Evolutionary conservation across 768 basidiomycete genomes (phyloP), one percentile per base, ranked within the genome.

Genomic region (Rhodotorula paludigena): DNA sequence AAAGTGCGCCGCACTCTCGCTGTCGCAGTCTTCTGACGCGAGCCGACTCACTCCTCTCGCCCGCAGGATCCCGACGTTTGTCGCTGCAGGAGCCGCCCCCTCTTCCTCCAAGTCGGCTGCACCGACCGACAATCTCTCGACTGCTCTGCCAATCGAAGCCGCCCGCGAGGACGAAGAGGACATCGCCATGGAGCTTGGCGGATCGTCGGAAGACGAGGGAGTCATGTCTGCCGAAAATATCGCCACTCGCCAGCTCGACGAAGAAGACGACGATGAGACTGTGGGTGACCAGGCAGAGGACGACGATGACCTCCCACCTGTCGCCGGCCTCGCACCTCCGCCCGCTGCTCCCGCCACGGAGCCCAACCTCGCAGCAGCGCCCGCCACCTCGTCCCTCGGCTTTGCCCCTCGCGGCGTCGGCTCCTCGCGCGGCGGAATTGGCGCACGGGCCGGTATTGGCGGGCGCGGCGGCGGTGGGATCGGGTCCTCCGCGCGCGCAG

Each of bases 271-370:
- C 30, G 80, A 79, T 21, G 81, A 78, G 12, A 12, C 47, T 48
- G 79, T 77, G 38, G 74, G 68, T 42, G 49, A 63, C 44, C 35
- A 48, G 39, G 71, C 64, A 2, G 66, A 62, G 30, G 74, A 76
- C 5, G 77, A 75, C 73, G n/a, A n/a, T n/a, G 81, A 77, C 28
- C 77, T 75, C 63, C 80, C 78, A 49, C 78, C 76, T 33, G 80
- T 78, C 49, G 78, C 79, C 12, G 66, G 74, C 38, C 77, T 75
- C 33, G 78, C 62, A 0, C 55, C 54, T 0, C 51, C 53, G 5
- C 36, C 38, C 23, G 3, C 52, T 5, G 48, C 53, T 14, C 49
- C 61, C 23, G 49, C 49, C 18, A 51, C 60, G 25, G 42, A 32
- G 16, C 58, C 47, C 9, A 54, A 44, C 63, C 78, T 76, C 68